Conservation (phyloP, 257 asterid genomes). For the Gentiana straminea region DNA sequence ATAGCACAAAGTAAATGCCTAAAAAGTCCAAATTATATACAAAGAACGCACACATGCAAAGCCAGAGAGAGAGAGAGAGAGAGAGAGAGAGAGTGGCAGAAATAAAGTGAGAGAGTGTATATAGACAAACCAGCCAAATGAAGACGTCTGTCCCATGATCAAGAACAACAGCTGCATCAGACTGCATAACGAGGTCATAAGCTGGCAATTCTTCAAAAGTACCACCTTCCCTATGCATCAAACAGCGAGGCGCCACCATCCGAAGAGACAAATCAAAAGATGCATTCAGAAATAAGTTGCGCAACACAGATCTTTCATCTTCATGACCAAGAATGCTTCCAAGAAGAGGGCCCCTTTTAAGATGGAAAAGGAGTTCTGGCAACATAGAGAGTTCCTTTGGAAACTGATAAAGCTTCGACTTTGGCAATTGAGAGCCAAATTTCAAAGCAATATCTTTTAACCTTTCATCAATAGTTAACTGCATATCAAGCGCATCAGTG, state of each 20-base stretch:
- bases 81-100: not conserved
- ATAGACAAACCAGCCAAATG: constrained; percentile 80
- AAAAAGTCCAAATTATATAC: not conserved
- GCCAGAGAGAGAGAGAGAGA: not conserved
- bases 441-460: constrained; percentile 74
- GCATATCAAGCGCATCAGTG: constrained; percentile 66
- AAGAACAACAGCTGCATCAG: constrained; percentile 97
- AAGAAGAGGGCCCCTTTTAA: constrained; percentile 81
- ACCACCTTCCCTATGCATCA: constrained; percentile 97
- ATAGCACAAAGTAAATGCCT: not conserved
- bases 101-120: not conserved
- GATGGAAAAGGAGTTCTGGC: constrained; percentile 87
- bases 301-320: constrained; percentile 83
- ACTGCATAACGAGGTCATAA: constrained; percentile 95
- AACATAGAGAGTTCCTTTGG: constrained; percentile 68
- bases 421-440: constrained; percentile 71
- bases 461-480: constrained; percentile 66
- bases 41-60: not conserved
- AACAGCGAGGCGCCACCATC: constrained; percentile 95
- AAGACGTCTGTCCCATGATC: constrained; percentile 98
- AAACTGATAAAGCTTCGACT: constrained; percentile 71
- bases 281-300: constrained; percentile 76
- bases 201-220: constrained; percentile 97
- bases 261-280: constrained; percentile 89
- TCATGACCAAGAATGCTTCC: constrained; percentile 91